A percentile compares a stretch with the other conserved stretches of the same genome.
Conservation (phyloP, 2,329 filamentous ascomycete genomes). For the Paramyrothecium roridum region DNA sequence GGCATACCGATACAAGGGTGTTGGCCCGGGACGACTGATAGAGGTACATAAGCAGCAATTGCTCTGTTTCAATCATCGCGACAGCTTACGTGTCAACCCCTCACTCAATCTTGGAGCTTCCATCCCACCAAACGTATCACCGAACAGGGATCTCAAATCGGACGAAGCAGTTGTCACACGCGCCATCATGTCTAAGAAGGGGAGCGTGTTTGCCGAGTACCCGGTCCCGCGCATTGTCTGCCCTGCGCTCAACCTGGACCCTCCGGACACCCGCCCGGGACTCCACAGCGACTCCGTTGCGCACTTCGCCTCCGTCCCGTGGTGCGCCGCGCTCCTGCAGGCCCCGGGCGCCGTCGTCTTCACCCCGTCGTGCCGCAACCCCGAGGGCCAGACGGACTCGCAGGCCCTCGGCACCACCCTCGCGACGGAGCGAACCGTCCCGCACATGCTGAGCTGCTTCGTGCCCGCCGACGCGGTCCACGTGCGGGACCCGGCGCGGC, state of each 20-base stretch:
- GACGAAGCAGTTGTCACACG: too few relatives aligned
- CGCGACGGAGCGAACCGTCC: slow-evolving; percentile 19
- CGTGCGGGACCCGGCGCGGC: slow-evolving; percentile 15
- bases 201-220: too few relatives aligned
- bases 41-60: too few relatives aligned
- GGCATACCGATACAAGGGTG: too few relatives aligned
- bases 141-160: too few relatives aligned
- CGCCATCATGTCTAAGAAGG: too few relatives aligned
- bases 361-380: slow-evolving; percentile 28
- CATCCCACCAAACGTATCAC: too few relatives aligned
- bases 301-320: slow-evolving; percentile 31
- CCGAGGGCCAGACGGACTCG: slow-evolving; percentile 21
- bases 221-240: slow-evolving; percentile 19
- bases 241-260: slow-evolving; percentile 23
- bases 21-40: too few relatives aligned
- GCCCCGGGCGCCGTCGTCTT: slow-evolving; percentile 24
- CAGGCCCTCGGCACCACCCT: slow-evolving; percentile 31
- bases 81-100: too few relatives aligned
- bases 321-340: slow-evolving; percentile 28
- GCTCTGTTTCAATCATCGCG: too few relatives aligned
- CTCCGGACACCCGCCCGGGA: slow-evolving; percentile 17
- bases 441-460: slow-evolving; percentile 32
- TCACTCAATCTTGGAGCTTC: too few relatives aligned
- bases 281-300: slow-evolving; percentile 22
- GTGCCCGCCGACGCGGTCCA: slow-evolving; percentile 19